Evolutionary conservation across 78 protist species (phyloP).

Genomic region (Fonticula alba): DNA sequence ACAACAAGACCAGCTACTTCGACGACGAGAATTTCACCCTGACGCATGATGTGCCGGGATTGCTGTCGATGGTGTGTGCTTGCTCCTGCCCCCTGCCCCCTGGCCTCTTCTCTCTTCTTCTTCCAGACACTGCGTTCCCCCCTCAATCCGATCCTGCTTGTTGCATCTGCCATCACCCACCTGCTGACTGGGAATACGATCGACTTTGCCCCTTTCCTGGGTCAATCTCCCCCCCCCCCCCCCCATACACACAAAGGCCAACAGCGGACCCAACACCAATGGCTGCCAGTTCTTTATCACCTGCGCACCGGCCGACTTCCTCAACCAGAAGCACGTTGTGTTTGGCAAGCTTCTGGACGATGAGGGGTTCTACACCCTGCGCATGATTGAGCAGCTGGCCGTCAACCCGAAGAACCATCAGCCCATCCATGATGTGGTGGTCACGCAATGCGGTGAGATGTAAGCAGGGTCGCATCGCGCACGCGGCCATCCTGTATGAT

Average conservation of each 20-base stretch:
- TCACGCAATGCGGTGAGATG: conserved; percentile 50
- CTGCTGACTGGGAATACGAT: no score
- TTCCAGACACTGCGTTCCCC: not conserved
- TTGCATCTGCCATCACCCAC: no score
- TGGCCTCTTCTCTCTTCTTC: not conserved
- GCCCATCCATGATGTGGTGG: conserved; percentile 39
- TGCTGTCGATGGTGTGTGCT: conserved; percentile 46
- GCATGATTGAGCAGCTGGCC: conserved; percentile 41
- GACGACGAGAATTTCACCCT: conserved; percentile 69
- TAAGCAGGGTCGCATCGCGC: no score
- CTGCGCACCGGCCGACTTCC: conserved; percentile 49
- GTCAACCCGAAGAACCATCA: conserved; percentile 19
- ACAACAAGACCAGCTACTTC: conserved; percentile 51
- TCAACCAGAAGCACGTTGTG: conserved; percentile 87
- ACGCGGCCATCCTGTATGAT: no score
- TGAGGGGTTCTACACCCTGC: conserved; percentile 53
- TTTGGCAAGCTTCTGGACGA: conserved; percentile 67
- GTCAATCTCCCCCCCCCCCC: no score
- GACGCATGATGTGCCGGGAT: conserved; percentile 56
- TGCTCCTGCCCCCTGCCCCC: no score
- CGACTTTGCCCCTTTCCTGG: no score
- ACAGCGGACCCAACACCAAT: conserved; percentile 81
- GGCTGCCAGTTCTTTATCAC: conserved; percentile 89
- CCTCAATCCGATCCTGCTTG: not conserved
- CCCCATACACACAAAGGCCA: no score